Evolutionary conservation across 2,329 filamentous ascomycete genomes (phyloP).

Genomic region (Knufia fluminis): DNA sequence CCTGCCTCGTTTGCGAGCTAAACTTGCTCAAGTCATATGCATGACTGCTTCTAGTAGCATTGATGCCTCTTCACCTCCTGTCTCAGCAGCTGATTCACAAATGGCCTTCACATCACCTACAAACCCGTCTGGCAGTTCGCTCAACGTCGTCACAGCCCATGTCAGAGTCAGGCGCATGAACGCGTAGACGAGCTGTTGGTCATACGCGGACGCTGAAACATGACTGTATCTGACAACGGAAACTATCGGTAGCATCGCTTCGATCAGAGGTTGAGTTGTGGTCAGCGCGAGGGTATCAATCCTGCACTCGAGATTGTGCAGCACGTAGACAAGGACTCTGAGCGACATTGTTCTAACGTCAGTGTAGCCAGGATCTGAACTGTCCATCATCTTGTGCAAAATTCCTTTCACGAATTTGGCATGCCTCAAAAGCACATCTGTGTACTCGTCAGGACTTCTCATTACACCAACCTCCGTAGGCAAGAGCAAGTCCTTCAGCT

Average conservation of each 20-base stretch:
- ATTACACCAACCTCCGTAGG: background rate
- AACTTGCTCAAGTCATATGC: background rate
- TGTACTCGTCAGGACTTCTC: no score
- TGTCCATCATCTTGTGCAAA: background rate
- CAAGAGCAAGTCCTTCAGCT: conserved; percentile 1
- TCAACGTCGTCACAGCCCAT: background rate
- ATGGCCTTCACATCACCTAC: background rate
- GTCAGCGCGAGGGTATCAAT: background rate
- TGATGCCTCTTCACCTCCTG: background rate
- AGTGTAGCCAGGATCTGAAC: background rate
- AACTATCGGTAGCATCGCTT: background rate
- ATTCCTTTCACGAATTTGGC: background rate
- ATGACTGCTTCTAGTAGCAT: background rate
- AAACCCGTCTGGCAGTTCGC: background rate
- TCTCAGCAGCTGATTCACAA: background rate
- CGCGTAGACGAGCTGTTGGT: background rate
- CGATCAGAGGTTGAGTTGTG: background rate
- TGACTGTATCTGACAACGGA: background rate
- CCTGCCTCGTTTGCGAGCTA: background rate
- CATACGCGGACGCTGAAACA: background rate
- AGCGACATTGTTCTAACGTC: background rate
- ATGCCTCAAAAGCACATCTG: background rate
- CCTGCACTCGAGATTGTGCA: conserved; percentile 3
- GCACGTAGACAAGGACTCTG: background rate
- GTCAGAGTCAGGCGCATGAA: background rate